Conservation (phyloP, 768 basidiomycete species). For the Leccinum boreale region DNA sequence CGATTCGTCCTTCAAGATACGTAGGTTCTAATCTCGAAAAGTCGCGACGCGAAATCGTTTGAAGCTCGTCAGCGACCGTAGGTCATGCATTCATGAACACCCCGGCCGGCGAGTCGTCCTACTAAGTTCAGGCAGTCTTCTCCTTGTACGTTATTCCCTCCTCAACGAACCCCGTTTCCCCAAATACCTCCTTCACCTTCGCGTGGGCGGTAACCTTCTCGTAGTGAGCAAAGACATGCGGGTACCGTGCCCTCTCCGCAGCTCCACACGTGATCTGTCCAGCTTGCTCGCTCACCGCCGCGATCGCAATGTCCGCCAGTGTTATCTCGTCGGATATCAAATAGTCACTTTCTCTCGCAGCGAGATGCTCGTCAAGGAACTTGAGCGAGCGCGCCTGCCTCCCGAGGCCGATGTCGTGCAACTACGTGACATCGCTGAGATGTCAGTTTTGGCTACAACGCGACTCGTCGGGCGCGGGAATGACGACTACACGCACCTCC, state of each 20-base stretch:
- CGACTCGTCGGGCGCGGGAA: neutral
- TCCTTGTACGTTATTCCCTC: constrained; percentile 10
- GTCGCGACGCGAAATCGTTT: neutral
- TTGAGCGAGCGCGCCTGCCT: constrained; percentile 23
- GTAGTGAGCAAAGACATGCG: constrained; percentile 25
- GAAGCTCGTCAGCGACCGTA: neutral
- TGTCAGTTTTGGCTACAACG: neutral
- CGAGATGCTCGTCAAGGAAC: constrained; percentile 25
- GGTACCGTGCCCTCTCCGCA: constrained; percentile 25
- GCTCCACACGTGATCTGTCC: constrained; percentile 24
- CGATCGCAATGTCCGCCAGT: constrained; percentile 27
- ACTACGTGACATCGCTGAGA: neutral
- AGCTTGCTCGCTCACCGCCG: constrained; percentile 20
- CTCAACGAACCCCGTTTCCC: constrained; percentile 18
- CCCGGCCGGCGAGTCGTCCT: no score
- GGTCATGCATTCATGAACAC: no score
- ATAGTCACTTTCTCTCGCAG: constrained; percentile 16
- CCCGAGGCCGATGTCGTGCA: constrained; percentile 13
- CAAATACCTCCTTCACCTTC: constrained; percentile 18
- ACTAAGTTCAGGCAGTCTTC: constrained; percentile 2
- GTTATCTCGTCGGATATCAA: constrained; percentile 23
- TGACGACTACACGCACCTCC: constrained; percentile 7
- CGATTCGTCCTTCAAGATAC: neutral
- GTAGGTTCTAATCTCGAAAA: neutral
- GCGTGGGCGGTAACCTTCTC: constrained; percentile 19